Evolutionary conservation across 805 yeast genomes (phyloP).

Genomic region (Wickerhamiella parazyma): DNA sequence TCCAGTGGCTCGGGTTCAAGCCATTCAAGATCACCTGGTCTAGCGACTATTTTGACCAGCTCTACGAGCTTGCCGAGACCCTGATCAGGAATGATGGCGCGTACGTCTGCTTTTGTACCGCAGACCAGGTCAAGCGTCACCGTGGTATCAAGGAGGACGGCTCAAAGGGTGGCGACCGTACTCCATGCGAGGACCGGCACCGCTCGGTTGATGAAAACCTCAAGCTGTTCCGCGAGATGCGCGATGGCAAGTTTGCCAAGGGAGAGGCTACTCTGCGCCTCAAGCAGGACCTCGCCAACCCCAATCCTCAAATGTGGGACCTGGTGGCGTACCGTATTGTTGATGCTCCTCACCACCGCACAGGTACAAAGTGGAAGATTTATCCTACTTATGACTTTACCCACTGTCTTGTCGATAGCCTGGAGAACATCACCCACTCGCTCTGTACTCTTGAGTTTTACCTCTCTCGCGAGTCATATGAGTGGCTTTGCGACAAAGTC

Average conservation of each 20-base stretch:
- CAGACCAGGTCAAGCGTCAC: slow-evolving; percentile 78
- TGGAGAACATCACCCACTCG: slow-evolving; percentile 92
- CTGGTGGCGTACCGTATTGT: slow-evolving; percentile 91
- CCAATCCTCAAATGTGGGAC: slow-evolving; percentile 99
- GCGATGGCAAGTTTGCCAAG: slow-evolving; percentile 72
- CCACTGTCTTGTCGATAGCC: slow-evolving; percentile 95
- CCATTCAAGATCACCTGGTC: slow-evolving; percentile 96
- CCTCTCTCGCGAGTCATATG: slow-evolving; percentile 85
- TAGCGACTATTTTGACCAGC: slow-evolving; percentile 82
- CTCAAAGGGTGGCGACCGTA: slow-evolving; percentile 84
- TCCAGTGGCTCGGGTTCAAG: slow-evolving; percentile 83
- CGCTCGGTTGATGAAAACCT: slow-evolving; percentile 63
- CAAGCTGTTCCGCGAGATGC: slow-evolving; percentile 76
- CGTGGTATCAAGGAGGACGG: slow-evolving; percentile 91
- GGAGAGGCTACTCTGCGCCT: slow-evolving; percentile 93
- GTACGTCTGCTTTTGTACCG: slow-evolving; percentile 85
- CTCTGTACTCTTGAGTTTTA: slow-evolving; percentile 93
- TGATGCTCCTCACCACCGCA: slow-evolving; percentile 86
- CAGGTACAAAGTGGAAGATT: slow-evolving; percentile 94
- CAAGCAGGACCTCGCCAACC: slow-evolving; percentile 84
- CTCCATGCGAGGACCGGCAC: slow-evolving; percentile 63
- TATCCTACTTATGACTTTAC: slow-evolving; percentile 98
- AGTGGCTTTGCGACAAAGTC: slow-evolving; percentile 93
- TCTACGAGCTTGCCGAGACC: slow-evolving; percentile 79
- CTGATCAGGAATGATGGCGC: slow-evolving; percentile 61